Evolutionary conservation across 2,329 filamentous ascomycete genomes (phyloP), one percentile per base, ranked within the genome.

Genomic region (Phaeophleospora eucalypticola): DNA sequence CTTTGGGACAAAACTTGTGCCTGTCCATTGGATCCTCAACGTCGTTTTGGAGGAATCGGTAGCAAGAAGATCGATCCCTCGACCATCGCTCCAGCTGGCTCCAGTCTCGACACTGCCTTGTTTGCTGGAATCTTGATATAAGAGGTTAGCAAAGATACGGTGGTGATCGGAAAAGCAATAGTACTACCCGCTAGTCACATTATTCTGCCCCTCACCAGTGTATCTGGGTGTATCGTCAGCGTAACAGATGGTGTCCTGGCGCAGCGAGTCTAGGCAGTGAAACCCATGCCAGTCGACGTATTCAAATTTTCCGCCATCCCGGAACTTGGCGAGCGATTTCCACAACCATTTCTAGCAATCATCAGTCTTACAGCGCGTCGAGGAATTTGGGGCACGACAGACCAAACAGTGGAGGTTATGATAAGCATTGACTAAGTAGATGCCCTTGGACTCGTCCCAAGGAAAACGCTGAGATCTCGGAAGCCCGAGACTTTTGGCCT

Each of bases 191-290:
- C 36, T 39, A 4, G 36, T 18, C 20, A 18, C 9, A n/a, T 39
- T 39, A 20, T 19, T n/a, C 20, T 39, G 36, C 4, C 17, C 36
- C 20, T 39, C 15, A 4, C 36, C 36, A 8, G 36, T 39, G n/a
- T 39, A 39, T 21, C 36, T 4, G 8, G 36, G 36, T 8, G 36
- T 39, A 39, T 39, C 36, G 36, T 39, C 36, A 21, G 36, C 36
- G n/a, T 39, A 19, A 19, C 36, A 39, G n/a, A 39, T 39, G 7
- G 36, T 39, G 36, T 39, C 36, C n/a, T 39, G 36, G 17, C 36
- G 36, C 15, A 39, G 36, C 4, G 8, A 8, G 15, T 39, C 36
- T 6, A 39, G 36, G 19, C 36, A 39, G n/a, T 39, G 36, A 20
- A 39, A 39, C 8, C 36, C 36, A 39, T 39, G 36, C 8, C 4